Conservation (phyloP, 2,329 filamentous ascomycete species). For the Ophiocordyceps sinensis region DNA sequence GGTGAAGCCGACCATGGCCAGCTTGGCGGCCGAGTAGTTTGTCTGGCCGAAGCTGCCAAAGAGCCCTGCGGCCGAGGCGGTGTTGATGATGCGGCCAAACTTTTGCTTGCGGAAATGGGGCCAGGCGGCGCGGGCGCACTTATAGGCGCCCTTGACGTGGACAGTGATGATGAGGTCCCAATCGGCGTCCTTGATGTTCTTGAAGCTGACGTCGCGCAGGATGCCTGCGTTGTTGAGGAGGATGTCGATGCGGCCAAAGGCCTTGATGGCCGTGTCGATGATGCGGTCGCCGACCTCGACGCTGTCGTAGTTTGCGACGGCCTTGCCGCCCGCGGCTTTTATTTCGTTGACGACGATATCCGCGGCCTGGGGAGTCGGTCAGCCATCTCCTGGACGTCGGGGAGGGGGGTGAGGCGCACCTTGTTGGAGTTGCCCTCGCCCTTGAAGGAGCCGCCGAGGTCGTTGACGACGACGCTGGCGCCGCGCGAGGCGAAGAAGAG, state of each 20-base stretch:
- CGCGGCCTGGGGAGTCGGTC: constrained; percentile 43
- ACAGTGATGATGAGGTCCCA: constrained; percentile 94
- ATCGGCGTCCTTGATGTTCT: constrained; percentile 95
- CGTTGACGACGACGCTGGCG: constrained; percentile 92
- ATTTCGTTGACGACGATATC: constrained; percentile 76
- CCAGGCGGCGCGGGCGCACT: constrained; percentile 90
- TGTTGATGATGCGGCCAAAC: constrained; percentile 94
- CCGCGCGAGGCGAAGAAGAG: constrained; percentile 84
- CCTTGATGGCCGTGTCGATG: constrained; percentile 73
- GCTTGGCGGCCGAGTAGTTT: constrained; percentile 95
- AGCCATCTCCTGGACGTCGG: too few species aligned
- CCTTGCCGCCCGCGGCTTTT: constrained; percentile 79
- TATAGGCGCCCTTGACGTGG: constrained; percentile 88
- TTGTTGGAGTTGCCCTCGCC: constrained; percentile 79
- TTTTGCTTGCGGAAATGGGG: constrained; percentile 98
- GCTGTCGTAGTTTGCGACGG: constrained; percentile 92
- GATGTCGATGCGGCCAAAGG: constrained; percentile 77
- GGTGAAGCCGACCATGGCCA: constrained; percentile 90
- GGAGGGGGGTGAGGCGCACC: too few species aligned
- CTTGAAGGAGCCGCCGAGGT: constrained; percentile 84
- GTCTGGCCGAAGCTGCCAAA: constrained; percentile 93
- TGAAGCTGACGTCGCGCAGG: constrained; percentile 88
- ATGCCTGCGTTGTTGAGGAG: constrained; percentile 98
- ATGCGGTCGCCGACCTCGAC: constrained; percentile 91
- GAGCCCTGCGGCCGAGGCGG: constrained; percentile 84